Evolutionary conservation across 495 filamentous ascomycete genomes (phyloP).

Genomic region (Aspergillus ellipticus): DNA sequence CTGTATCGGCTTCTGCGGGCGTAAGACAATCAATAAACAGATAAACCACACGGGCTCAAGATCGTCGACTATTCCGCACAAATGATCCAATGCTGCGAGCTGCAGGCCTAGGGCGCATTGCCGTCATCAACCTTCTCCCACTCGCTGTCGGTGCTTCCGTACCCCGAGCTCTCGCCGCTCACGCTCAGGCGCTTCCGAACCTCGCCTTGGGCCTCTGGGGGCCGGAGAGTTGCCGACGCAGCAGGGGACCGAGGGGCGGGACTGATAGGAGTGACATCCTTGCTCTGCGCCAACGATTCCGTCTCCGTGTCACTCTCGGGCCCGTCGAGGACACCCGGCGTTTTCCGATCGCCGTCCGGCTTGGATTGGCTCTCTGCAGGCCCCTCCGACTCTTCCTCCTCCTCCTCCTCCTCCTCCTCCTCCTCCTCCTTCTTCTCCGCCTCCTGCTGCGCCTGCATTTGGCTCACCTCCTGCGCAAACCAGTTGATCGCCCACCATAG

Average conservation of each 20-base stretch:
- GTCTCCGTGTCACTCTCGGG: conserved; percentile 51
- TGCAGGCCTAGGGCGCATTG: conserved; percentile 17
- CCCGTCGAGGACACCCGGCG: conserved; percentile 26
- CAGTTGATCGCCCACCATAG: conserved; percentile 95
- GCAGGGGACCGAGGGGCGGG: conserved; percentile 20
- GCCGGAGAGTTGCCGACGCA: conserved; percentile 26
- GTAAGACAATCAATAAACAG: not conserved
- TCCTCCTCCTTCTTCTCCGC: conserved; percentile 36
- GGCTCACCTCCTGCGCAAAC: conserved; percentile 80
- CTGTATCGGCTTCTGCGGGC: not conserved
- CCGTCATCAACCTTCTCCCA: conserved; percentile 53
- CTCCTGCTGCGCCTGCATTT: conserved; percentile 58
- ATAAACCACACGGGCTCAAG: not conserved
- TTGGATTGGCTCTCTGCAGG: conserved; percentile 20
- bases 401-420: conserved; percentile 48
- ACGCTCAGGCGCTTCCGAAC: conserved; percentile 41
- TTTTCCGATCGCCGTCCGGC: conserved; percentile 27
- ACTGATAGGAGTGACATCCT: conserved; percentile 13
- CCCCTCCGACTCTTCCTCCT: conserved; percentile 32
- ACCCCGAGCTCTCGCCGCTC: conserved; percentile 46
- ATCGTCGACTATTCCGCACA: not conserved
- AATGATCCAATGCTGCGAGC: not conserved
- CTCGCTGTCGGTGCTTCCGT: conserved; percentile 53
- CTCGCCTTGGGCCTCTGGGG: conserved; percentile 24
- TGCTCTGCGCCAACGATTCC: conserved; percentile 27